Conservation (phyloP, 163 green algal species). For the Scenedesmus sp. region DNA sequence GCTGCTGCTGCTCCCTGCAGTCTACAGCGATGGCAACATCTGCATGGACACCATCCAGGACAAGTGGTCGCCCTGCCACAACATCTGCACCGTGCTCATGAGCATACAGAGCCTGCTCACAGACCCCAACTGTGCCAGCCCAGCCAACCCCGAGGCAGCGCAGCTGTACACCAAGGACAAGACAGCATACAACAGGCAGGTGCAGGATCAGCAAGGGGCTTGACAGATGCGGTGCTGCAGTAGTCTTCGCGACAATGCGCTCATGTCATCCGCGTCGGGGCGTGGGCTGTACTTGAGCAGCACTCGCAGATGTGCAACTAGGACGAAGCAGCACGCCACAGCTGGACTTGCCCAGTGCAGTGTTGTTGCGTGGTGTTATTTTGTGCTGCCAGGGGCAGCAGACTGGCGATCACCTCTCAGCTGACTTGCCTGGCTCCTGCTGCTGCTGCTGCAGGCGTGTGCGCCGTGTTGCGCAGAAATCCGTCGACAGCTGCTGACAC, state of each 20-base stretch:
- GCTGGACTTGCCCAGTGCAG: too few relatives aligned
- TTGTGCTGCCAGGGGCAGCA: too few relatives aligned
- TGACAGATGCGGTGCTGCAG: conserved; percentile 24
- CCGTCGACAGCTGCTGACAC: conserved; percentile 36
- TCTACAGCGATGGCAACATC: conserved; percentile 88
- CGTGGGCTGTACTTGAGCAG: too few relatives aligned
- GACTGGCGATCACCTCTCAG: too few relatives aligned
- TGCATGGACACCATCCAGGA: conserved; percentile 92
- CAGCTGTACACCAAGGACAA: conserved; percentile 80
- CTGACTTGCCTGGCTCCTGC: not conserved
- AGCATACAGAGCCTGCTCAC: conserved; percentile 89
- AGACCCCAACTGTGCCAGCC: conserved; percentile 91
- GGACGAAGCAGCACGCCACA: too few relatives aligned
- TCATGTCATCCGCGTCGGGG: too few relatives aligned
- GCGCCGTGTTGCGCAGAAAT: conserved; percentile 54
- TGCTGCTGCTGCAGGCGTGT: conserved; percentile 38
- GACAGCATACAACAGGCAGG: conserved; percentile 80
- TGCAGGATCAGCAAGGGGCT: not conserved
- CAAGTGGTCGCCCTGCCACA: conserved; percentile 85
- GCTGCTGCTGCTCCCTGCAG: conserved; percentile 35
- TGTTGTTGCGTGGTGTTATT: not conserved
- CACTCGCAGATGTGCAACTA: too few relatives aligned
- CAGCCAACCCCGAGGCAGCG: conserved; percentile 91
- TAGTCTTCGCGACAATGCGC: too few relatives aligned
- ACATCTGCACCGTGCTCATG: conserved; percentile 89